Percentiles rank a stretch among this genome's conserved stretches.
Evolutionary conservation across 2,329 filamentous ascomycete genomes (phyloP).

Genomic region (Fusarium verticillioides): DNA sequence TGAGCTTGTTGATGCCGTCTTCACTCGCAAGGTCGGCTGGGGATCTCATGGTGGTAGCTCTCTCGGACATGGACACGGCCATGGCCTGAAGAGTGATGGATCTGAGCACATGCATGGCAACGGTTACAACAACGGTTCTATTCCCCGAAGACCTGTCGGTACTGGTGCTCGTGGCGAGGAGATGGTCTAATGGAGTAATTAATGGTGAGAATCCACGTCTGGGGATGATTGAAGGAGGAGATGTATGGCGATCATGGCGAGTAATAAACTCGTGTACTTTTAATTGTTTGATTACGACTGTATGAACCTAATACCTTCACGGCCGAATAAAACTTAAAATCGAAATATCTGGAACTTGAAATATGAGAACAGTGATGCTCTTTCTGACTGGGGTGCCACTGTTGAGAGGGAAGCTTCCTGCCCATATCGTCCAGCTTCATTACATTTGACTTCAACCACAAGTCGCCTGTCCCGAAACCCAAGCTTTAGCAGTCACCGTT

Average conservation of each 20-base stretch:
- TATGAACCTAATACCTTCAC: conserved; percentile 14
- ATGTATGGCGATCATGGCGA: background rate
- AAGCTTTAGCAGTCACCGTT: accelerated
- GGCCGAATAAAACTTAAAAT: conserved; percentile 4
- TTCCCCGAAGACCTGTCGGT: conserved; percentile 34
- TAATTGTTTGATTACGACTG: background rate
- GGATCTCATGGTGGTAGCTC: conserved; percentile 49
- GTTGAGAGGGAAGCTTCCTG: background rate
- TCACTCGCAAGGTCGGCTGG: conserved; percentile 71
- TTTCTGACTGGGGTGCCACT: accelerated
- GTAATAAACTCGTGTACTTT: background rate
- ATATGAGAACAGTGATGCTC: background rate
- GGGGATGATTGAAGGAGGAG: too few species aligned
- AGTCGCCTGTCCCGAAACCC: accelerated
- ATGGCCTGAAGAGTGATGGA: conserved; percentile 27
- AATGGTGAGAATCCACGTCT: too few species aligned
- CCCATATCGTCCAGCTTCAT: background rate
- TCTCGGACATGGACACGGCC: conserved; percentile 6
- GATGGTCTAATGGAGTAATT: conserved; percentile 22
- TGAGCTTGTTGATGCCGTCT: conserved; percentile 65
- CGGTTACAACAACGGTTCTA: conserved; percentile 19
- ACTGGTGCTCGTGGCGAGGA: conserved; percentile 16
- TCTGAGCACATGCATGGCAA: conserved; percentile 26
- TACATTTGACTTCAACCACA: accelerated
- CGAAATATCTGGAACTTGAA: background rate